Conservation (phyloP, 768 basidiomycete species). For the Mycena albidolilacea region DNA sequence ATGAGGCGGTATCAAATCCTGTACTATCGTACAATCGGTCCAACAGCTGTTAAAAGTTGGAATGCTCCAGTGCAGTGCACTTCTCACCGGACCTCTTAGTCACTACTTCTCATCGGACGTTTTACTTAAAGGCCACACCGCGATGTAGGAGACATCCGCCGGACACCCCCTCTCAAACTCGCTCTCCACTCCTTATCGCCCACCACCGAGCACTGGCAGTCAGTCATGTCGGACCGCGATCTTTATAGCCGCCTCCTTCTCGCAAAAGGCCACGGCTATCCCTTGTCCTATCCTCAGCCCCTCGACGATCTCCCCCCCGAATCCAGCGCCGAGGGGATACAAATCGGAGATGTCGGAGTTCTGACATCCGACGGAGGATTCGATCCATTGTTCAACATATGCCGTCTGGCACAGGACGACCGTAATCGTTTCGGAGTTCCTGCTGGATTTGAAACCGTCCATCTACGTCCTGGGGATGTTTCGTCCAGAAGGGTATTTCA, state of each 20-base stretch:
- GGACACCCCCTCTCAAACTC: too few relatives aligned
- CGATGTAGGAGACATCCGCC: too few relatives aligned
- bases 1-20: too few relatives aligned
- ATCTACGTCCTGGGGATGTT: background rate
- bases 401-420: background rate
- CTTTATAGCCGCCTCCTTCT: slow-evolving; percentile 13
- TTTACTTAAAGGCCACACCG: too few relatives aligned
- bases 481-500: background rate
- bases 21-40: too few relatives aligned
- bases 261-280: slow-evolving; percentile 12
- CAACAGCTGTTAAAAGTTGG: too few relatives aligned
- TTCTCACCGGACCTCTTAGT: too few relatives aligned
- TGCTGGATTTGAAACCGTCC: background rate
- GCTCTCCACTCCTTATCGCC: too few relatives aligned
- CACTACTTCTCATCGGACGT: too few relatives aligned
- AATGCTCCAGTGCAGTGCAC: too few relatives aligned
- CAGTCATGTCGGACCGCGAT: background rate
- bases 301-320: slow-evolving; percentile 1
- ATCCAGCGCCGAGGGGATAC: background rate
- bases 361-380: slow-evolving; percentile 1
- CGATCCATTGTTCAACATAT: slow-evolving; percentile 6
- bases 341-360: slow-evolving; percentile 16
- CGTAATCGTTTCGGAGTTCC: slow-evolving; percentile 9
- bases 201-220: too few relatives aligned
- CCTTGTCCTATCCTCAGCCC: slow-evolving; percentile 7